Evolutionary conservation across 2,329 filamentous ascomycete genomes (phyloP).

Genomic region (Pochonia chlamydosporia): DNA sequence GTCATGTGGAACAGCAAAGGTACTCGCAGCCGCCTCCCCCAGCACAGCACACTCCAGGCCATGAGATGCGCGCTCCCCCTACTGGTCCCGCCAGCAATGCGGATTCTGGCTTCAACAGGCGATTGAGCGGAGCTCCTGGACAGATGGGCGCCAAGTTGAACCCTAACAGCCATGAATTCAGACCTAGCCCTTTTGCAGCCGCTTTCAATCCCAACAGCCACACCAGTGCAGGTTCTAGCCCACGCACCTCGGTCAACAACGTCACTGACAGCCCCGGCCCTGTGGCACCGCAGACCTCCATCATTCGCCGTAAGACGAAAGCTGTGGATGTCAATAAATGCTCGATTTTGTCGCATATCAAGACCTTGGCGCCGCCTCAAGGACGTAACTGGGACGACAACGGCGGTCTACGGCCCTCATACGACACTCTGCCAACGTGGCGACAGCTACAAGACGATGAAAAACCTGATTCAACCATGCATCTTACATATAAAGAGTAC

Average conservation of each 20-base stretch:
- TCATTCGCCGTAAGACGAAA: constrained; percentile 67
- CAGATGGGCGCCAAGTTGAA: constrained; percentile 55
- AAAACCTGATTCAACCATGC: constrained; percentile 58
- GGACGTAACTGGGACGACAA: constrained; percentile 66
- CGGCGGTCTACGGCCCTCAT: constrained; percentile 77
- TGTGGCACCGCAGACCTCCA: constrained; percentile 23
- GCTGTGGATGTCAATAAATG: constrained; percentile 67
- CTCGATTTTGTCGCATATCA: constrained; percentile 46
- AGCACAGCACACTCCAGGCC: constrained; percentile 47
- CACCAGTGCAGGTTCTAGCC: constrained; percentile 66
- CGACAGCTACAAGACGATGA: constrained; percentile 66
- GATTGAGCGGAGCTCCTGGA: constrained; percentile 43
- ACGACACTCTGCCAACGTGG: constrained; percentile 82
- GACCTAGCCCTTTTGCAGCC: constrained; percentile 73
- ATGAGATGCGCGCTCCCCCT: constrained; percentile 66
- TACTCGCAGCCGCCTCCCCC: constrained; percentile 35
- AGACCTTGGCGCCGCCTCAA: constrained; percentile 45
- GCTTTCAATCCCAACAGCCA: constrained; percentile 70
- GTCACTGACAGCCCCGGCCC: constrained; percentile 26
- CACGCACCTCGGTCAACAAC: constrained; percentile 55
- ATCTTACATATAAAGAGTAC: constrained; percentile 66
- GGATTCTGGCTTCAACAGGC: constrained; percentile 47
- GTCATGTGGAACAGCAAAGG: constrained; percentile 47
- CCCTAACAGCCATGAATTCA: constrained; percentile 70
- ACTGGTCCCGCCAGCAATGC: constrained; percentile 61